Evolutionary conservation across 2,329 filamentous ascomycete genomes (phyloP), one percentile per base, ranked within the genome.

Genomic region (Trichoderma gracile): DNA sequence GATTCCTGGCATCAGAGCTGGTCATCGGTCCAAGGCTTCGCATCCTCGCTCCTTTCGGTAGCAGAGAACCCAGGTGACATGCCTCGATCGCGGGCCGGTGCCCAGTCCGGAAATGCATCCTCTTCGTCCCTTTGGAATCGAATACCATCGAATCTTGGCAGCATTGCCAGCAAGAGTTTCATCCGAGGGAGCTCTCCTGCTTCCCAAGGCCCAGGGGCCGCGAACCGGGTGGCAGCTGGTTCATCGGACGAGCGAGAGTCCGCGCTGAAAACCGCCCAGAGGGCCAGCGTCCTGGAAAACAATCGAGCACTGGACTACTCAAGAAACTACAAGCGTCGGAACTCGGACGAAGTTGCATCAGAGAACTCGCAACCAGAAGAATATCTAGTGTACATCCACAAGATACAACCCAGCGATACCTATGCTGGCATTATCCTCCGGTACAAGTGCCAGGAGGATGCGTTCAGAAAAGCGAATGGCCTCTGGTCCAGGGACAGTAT

Each of bases 401-500:
- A 90, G 71, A 92, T 98, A 19, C 85, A 89, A 70, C 85, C 89
- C 15, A 85, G 85, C 50, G 95, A 99, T 77, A 98, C 93, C 1
- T 88, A 98, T 70, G 93, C 93, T 1, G 94, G 95, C 3, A 88
- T 99, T 57, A 90, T 95, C 59, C 88, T 99, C 68, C 91, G 89
- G 71, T 99, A 96, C 77, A 89, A 91, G 71, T 98, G 94, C 75
- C 86, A 91, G 67, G 88, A 93, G 63, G 89, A 93, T 54, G 84
- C 90, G 2, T 88, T 99, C 69, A 85, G 92, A 65, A 95, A 91
- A 74, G 88, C 92, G 45, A 99, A 99, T 74, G 87, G 95, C 12
- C 87, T 99, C 72, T 99, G 95, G 95, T 92, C 93, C 7, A 92
- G 93, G 68, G 95, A 98, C 73, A 92, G 87, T 67, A 89, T 98